Evolutionary conservation across 495 filamentous ascomycete species (phyloP).

Genomic region (Cladorrhinum samala): DNA sequence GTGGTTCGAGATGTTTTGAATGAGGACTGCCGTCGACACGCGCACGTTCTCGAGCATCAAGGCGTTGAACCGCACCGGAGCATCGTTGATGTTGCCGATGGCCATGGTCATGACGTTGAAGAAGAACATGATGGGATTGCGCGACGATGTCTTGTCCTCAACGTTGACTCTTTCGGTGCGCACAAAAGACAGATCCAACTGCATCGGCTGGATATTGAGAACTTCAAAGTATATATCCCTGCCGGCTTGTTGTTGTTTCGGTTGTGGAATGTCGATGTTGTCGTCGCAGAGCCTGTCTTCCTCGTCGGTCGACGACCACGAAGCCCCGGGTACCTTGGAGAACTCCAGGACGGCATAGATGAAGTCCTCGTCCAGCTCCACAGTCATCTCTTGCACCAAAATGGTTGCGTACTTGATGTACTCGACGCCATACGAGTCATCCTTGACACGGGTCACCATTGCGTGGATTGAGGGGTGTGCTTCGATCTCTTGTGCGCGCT

Average conservation of each 20-base stretch:
- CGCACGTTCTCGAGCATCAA: constrained; percentile 93
- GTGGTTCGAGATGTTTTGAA: constrained; percentile 80
- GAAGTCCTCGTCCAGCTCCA: constrained; percentile 97
- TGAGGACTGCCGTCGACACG: constrained; percentile 75
- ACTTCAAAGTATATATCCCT: constrained; percentile 98
- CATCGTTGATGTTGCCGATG: constrained; percentile 97
- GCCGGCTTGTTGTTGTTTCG: constrained; percentile 69
- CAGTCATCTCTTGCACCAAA: constrained; percentile 93
- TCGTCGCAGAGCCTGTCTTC: constrained; percentile 87
- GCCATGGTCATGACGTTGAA: constrained; percentile 99
- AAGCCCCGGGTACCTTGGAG: constrained; percentile 88
- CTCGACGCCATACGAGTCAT: constrained; percentile 94
- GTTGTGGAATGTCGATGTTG: constrained; percentile 83
- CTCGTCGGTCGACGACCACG: constrained; percentile 72
- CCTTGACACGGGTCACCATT: constrained; percentile 89
- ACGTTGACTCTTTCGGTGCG: constrained; percentile 94
- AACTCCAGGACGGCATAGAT: constrained; percentile 94
- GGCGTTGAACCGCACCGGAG: constrained; percentile 85
- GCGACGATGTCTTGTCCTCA: constrained; percentile 84
- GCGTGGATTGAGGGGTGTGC: constrained; percentile 90
- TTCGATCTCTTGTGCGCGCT: constrained; percentile 95
- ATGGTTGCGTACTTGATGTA: constrained; percentile 98
- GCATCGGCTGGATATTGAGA: constrained; percentile 94
- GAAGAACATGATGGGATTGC: constrained; percentile 95
- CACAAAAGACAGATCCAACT: constrained; percentile 93